Percentiles rank a stretch among this genome's conserved stretches.
Conservation (phyloP, 331 rosid species). For the Erythrophleum ivorense region DNA sequence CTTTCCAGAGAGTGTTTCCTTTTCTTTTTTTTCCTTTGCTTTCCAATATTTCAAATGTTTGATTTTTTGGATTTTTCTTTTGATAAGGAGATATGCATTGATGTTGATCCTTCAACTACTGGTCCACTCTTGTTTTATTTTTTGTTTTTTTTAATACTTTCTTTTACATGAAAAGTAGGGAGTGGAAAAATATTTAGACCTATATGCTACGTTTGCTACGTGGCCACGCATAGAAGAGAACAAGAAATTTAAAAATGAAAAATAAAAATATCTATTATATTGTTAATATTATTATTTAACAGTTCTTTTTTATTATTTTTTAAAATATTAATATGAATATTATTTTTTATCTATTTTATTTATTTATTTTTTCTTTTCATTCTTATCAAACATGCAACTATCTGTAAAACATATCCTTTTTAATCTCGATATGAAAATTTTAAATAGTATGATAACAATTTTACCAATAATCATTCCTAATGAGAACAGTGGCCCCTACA, state of each 20-base stretch:
- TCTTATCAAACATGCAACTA: too few species aligned
- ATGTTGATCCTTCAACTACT: constrained; percentile 87
- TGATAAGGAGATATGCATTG: constrained; percentile 59
- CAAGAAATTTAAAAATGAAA: too few species aligned
- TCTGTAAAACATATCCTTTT: too few species aligned
- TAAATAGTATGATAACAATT: neutral
- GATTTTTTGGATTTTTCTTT: constrained; percentile 48
- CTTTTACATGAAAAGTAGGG: neutral
- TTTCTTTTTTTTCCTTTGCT: constrained; percentile 12
- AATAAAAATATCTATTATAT: too few species aligned
- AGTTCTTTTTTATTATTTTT: neutral
- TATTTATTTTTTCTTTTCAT: too few species aligned
- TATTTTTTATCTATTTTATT: neutral
- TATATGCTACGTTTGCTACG: neutral
- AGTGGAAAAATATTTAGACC: neutral
- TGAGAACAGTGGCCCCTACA: constrained; percentile 46
- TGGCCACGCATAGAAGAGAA: too few species aligned
- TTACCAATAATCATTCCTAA: neutral
- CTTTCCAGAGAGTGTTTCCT: constrained; percentile 18
- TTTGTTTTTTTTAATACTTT: neutral
- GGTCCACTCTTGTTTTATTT: constrained; percentile 52
- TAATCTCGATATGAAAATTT: neutral
- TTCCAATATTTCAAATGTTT: constrained; percentile 36
- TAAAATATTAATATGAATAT: neutral
- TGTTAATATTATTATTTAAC: too few species aligned